Evolutionary conservation across 495 filamentous ascomycete species (phyloP), one percentile per base, ranked within the genome.

Genomic region (Amorphotheca resinae): DNA sequence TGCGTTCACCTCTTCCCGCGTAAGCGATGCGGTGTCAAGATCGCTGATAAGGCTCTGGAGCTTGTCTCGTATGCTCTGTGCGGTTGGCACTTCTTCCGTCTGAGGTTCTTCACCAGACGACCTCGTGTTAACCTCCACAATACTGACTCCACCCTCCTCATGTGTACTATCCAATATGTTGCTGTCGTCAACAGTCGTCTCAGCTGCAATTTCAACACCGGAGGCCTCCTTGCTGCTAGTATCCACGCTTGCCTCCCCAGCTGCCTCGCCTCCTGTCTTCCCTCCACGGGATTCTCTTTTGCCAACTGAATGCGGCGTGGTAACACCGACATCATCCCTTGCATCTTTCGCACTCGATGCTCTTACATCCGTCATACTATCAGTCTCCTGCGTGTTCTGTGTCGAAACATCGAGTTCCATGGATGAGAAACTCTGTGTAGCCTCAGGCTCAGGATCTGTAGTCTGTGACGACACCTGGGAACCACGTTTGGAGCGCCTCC

Each of bases 41-140:
- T 69, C 60, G 21, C 63, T 63, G 26, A 82, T 58, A 0, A 77
- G 50, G 9, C 54, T 63, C 22, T 59, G 66, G 3, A 83, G 60
- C 15, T 70, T 65, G 30, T 45, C 50, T 45, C 70, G 62, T 37
- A 84, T 69, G 31, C 48, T 58, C 38, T 56, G 20, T 12, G 22
- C 18, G 9, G 36, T 21, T 1, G 45, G 44, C 33, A 36, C 26
- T 15, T 48, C 23, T 33, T 41, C 9, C 8, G 9, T 31, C 17
- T 41, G 30, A 7, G 22, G 5, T 33, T 4, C 12, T 33, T 15
- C 31, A 33, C 31, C 31, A 11, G 31, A 33, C 12, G 31, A 33
- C 31, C 12, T 23, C 20, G 17, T 39, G 9, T 12, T 39, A 25
- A 15, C 26, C 17, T 39, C 20, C 12, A 15, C 15, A n/a, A 7